Conservation (phyloP, 2,329 filamentous ascomycete species). For the Plenodomus lindquistii region DNA sequence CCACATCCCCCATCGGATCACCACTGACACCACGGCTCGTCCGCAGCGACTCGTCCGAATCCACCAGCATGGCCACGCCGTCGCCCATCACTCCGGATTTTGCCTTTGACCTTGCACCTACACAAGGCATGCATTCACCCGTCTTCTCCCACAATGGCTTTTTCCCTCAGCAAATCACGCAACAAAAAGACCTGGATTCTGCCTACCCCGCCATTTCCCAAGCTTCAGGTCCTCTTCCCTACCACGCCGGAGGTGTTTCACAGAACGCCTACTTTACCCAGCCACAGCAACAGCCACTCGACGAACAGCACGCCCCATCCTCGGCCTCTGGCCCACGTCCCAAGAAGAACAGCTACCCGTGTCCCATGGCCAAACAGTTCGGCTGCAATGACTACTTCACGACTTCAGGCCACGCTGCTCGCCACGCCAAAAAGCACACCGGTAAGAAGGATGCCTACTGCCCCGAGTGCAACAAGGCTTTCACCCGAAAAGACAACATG, state of each 20-base stretch:
- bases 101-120: conserved; percentile 24
- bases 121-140: conserved; percentile 30
- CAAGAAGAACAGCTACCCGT: conserved; percentile 72
- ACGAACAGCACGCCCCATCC: background rate
- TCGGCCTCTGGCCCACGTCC: conserved; percentile 45
- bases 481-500: conserved; percentile 84
- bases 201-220: conserved; percentile 33
- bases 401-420: conserved; percentile 81
- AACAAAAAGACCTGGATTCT: conserved; percentile 30
- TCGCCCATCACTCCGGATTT: conserved; percentile 54
- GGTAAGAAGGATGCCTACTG: conserved; percentile 77
- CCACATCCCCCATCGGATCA: conserved; percentile 51
- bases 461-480: conserved; percentile 75
- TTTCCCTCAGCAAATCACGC: conserved; percentile 31
- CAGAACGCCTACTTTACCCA: background rate
- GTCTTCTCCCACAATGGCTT: conserved; percentile 33
- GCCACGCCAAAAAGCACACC: conserved; percentile 83
- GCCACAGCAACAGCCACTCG: background rate
- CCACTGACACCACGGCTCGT: conserved; percentile 52
- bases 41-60: conserved; percentile 53
- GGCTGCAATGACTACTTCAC: conserved; percentile 80
- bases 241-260: conserved; percentile 18
- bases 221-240: conserved; percentile 23
- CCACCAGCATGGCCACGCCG: conserved; percentile 47
- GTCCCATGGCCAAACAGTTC: conserved; percentile 71